Conservation (phyloP, 108 stramenopile species). For the Skeletonema potamos region DNA sequence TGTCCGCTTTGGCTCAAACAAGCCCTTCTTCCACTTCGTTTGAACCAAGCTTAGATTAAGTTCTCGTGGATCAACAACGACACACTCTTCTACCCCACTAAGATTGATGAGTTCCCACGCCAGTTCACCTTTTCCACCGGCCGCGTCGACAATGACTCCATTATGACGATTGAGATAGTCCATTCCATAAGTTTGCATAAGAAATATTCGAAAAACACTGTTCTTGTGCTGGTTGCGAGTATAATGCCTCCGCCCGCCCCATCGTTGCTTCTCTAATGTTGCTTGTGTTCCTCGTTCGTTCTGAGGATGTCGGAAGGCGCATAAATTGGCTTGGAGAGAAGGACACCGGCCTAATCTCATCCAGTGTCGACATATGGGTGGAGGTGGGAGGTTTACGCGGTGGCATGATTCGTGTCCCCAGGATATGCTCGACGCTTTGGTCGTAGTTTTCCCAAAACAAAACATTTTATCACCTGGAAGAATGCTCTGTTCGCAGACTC, state of each 20-base stretch:
- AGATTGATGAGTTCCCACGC: constrained; percentile 41
- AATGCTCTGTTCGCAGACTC: constrained; percentile 18
- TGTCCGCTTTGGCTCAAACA: constrained; percentile 37
- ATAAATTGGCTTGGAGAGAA: constrained; percentile 11
- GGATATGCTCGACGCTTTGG: background rate
- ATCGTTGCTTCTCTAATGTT: constrained; percentile 14
- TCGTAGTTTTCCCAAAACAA: background rate
- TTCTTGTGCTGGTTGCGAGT: constrained; percentile 45
- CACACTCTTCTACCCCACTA: constrained; percentile 18
- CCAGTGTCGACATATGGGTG: constrained; percentile 39
- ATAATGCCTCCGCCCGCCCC: constrained; percentile 29
- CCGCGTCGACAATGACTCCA: constrained; percentile 32
- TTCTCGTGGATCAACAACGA: constrained; percentile 43
- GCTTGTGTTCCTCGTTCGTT: background rate
- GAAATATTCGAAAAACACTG: constrained; percentile 36
- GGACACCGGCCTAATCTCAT: constrained; percentile 32
- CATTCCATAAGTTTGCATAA: constrained; percentile 39
- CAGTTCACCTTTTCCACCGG: constrained; percentile 48
- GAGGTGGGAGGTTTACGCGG: constrained; percentile 11
- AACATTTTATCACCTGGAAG: constrained; percentile 27
- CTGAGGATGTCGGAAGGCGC: constrained; percentile 24
- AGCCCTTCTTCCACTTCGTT: constrained; percentile 26
- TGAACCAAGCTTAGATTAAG: constrained; percentile 19
- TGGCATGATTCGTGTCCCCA: constrained; percentile 36
- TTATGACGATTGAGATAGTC: constrained; percentile 18